A percentile compares a stretch with the other conserved stretches of the same genome.
phyloP scores from a whole-genome alignment of 2,329 filamentous ascomycete genomes.

The Ramularia collo-cygni region DNA sequence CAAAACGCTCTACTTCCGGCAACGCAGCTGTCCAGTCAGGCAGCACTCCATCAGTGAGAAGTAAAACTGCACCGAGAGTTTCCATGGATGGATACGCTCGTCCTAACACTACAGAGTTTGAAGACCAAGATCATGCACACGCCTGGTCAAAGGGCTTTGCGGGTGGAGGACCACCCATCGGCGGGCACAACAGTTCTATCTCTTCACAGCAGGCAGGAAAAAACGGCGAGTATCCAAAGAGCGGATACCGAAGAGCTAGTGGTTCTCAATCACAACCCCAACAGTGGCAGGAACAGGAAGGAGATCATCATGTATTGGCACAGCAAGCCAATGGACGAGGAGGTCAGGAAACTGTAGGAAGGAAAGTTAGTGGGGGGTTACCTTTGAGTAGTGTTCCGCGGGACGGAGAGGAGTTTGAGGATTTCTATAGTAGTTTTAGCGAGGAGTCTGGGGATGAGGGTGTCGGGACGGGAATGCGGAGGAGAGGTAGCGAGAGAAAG shows the following conservation, averaged over 20 bases:
- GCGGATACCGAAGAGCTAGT: too few species aligned
- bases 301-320: constrained; percentile 5
- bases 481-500: constrained; percentile 23
- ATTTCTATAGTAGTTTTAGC: constrained; percentile 15
- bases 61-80: too few species aligned
- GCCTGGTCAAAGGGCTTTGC: too few species aligned
- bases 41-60: too few species aligned
- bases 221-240: too few species aligned
- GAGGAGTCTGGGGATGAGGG: constrained; percentile 22
- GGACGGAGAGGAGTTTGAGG: constrained; percentile 1
- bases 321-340: constrained; percentile 4
- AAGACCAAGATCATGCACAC: too few species aligned
- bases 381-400: neutral
- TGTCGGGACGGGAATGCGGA: constrained; percentile 8
- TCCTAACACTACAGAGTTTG: too few species aligned
- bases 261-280: constrained; percentile 9
- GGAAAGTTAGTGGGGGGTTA: neutral
- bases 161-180: neutral
- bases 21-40: too few species aligned
- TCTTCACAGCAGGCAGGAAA: too few species aligned
- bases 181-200: too few species aligned
- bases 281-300: constrained; percentile 4
- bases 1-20: too few species aligned
- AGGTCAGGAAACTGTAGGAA: neutral
- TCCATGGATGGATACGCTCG: too few species aligned